phyloP scores from a whole-genome alignment of 768 basidiomycete species.

The Mycena indigotica region DNA sequence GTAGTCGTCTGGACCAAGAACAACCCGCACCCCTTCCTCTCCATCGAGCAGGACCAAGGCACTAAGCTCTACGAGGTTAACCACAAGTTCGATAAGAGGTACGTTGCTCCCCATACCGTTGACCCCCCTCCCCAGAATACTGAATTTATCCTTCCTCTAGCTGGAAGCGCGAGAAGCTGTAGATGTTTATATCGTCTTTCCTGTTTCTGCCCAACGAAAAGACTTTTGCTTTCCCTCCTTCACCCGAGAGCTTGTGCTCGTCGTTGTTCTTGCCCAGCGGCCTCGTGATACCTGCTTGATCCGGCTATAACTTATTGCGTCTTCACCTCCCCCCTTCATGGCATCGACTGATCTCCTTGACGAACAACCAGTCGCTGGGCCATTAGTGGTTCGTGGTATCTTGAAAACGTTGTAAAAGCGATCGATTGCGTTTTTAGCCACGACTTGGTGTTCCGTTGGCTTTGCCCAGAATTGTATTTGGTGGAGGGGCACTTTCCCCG shows the following conservation, averaged over 20 bases:
- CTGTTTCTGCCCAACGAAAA: too few relatives aligned
- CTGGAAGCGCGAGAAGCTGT: slow-evolving; percentile 78
- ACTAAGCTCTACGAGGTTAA: slow-evolving; percentile 71
- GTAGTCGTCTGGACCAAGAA: slow-evolving; percentile 59
- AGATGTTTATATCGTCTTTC: slow-evolving; percentile 31
- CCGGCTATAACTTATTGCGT: too few relatives aligned
- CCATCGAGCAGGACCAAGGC: slow-evolving; percentile 71
- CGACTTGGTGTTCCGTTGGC: slow-evolving; percentile 36
- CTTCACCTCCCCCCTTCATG: too few relatives aligned
- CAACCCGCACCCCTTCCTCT: slow-evolving; percentile 92
- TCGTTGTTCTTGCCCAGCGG: too few relatives aligned
- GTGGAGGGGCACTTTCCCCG: slow-evolving; percentile 69
- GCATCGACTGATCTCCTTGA: slow-evolving; percentile 33
- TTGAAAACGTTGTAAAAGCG: not conserved
- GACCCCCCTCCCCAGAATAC: slow-evolving; percentile 9
- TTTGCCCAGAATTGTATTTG: slow-evolving; percentile 61
- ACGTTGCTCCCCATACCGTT: slow-evolving; percentile 27
- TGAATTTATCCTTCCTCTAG: slow-evolving; percentile 37
- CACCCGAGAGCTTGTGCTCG: too few relatives aligned
- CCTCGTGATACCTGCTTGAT: slow-evolving; percentile 18
- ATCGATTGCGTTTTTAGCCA: slow-evolving; percentile 26
- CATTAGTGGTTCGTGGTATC: slow-evolving; percentile 40
- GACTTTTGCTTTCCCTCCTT: too few relatives aligned
- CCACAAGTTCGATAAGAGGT: slow-evolving; percentile 79
- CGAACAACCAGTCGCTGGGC: slow-evolving; percentile 40